phyloP scores from a whole-genome alignment of 2,329 filamentous ascomycete species.

The Drechslerella coelobrocha region DNA sequence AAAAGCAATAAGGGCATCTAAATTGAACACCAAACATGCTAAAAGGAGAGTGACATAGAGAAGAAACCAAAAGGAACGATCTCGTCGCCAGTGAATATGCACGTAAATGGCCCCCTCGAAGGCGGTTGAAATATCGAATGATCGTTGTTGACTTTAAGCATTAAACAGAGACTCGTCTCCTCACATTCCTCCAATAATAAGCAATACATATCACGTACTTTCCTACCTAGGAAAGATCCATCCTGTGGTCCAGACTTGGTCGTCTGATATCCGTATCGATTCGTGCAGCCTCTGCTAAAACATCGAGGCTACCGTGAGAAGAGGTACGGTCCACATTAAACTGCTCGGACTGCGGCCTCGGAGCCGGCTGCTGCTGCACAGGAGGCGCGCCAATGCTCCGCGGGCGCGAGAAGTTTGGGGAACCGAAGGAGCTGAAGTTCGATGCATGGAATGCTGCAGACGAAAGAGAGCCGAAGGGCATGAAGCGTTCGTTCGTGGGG shows the following conservation, averaged over 20 bases:
- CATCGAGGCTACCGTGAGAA: conserved; percentile 45
- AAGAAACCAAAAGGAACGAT: conserved; percentile 24
- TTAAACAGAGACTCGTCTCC: background rate
- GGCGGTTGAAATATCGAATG: background rate
- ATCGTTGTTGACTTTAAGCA: background rate
- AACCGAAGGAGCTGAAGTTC: conserved; percentile 27
- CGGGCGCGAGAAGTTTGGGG: conserved; percentile 37
- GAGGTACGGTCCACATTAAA: conserved; percentile 34
- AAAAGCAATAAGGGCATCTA: conserved; percentile 28
- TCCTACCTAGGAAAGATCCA: conserved; percentile 45
- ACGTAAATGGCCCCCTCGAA: background rate
- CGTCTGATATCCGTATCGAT: conserved; percentile 47
- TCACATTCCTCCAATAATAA: background rate
- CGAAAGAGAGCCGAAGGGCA: conserved; percentile 46
- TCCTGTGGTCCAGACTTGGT: conserved; percentile 38
- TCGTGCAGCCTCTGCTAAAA: conserved; percentile 46
- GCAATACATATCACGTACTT: background rate
- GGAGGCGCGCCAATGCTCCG: conserved; percentile 35
- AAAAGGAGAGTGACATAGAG: conserved; percentile 27
- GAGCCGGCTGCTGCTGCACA: conserved; percentile 13
- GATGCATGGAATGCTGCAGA: conserved; percentile 49
- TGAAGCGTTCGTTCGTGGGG: conserved; percentile 38
- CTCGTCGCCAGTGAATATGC: conserved; percentile 18
- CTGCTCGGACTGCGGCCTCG: conserved; percentile 26
- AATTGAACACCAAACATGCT: conserved; percentile 50